Percentiles rank a stretch among this genome's conserved stretches.
These are phyloP conservation scores for Aspergillus sclerotialis DNA, from an alignment of 2,329 filamentous ascomycete genomes.

Conservation along the genomic window DNA sequence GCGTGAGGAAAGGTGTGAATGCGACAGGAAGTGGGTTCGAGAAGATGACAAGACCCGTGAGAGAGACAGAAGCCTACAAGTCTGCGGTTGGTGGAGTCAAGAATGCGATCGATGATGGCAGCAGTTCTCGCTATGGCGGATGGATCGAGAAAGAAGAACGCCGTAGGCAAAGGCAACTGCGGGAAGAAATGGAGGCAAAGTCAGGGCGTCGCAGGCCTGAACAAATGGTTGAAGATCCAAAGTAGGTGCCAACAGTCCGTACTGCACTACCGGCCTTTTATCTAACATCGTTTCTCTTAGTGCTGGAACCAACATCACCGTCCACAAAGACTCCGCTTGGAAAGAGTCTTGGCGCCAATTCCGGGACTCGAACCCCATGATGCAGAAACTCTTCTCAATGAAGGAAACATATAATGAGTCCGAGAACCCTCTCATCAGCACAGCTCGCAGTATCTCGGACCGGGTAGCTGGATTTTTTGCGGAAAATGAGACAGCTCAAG, in stretches of 20 bases:
- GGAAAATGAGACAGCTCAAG: conserved; percentile 94
- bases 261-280: no score
- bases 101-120: conserved; percentile 93
- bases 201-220: conserved; percentile 47
- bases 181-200: conserved; percentile 57
- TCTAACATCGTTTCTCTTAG: conserved; percentile 47
- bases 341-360: conserved; percentile 98
- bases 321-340: conserved; percentile 96
- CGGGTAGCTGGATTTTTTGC: conserved; percentile 92
- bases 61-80: conserved; percentile 91
- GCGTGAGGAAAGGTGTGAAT: conserved; percentile 76
- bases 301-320: conserved; percentile 84
- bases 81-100: conserved; percentile 62
- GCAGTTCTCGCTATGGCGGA: conserved; percentile 89
- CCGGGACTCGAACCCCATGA: conserved; percentile 78
- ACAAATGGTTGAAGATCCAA: conserved; percentile 71
- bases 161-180: conserved; percentile 65
- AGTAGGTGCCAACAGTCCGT: conserved; percentile 66
- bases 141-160: conserved; percentile 97
- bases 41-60: conserved; percentile 88
- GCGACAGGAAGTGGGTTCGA: conserved; percentile 82
- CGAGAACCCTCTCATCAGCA: conserved; percentile 90
- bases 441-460: conserved; percentile 89
- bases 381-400: conserved; percentile 81
- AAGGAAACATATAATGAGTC: conserved; percentile 90